Conservation (phyloP, 495 filamentous ascomycete genomes). For the Parachaetomium inaequale region DNA sequence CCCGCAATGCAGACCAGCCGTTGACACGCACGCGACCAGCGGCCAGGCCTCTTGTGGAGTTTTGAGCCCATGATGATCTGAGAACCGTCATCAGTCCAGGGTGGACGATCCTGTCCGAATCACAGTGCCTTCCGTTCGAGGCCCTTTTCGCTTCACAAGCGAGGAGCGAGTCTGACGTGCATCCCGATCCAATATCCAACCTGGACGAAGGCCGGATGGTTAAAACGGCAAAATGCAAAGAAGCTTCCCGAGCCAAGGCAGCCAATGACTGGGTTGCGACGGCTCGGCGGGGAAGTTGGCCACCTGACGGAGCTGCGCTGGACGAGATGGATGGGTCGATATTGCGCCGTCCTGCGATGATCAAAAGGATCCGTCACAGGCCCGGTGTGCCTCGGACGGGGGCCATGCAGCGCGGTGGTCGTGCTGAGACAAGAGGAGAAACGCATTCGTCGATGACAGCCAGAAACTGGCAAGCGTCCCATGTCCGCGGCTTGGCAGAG, state of each 20-base stretch:
- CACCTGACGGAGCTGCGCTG: not conserved
- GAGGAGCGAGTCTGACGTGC: slow-evolving; percentile 2
- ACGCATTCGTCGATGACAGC: not conserved
- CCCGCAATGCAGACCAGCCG: not conserved
- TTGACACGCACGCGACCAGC: not conserved
- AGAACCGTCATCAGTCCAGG: not conserved
- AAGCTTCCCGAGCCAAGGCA: not conserved
- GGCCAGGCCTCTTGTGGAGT: not conserved
- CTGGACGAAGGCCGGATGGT: slow-evolving; percentile 5
- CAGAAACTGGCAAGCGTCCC: not conserved
- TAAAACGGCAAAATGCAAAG: slow-evolving; percentile 16
- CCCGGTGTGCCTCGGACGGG: not conserved
- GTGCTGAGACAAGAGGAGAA: not conserved
- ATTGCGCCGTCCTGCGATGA: not conserved
- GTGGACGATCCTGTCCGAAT: not conserved
- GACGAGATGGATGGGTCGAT: slow-evolving; percentile 3
- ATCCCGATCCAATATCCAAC: not conserved
- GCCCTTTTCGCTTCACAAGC: not conserved
- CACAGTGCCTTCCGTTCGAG: not conserved
- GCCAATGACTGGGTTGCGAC: not conserved
- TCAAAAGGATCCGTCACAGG: not conserved
- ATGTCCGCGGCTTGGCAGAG: no score
- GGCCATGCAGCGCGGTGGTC: not conserved
- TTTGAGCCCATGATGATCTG: not conserved
- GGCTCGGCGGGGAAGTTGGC: not conserved